These are phyloP conservation scores for Phragmites australis DNA, from an alignment of 176 grass and related monocot species.

Conservation along the genomic window DNA sequence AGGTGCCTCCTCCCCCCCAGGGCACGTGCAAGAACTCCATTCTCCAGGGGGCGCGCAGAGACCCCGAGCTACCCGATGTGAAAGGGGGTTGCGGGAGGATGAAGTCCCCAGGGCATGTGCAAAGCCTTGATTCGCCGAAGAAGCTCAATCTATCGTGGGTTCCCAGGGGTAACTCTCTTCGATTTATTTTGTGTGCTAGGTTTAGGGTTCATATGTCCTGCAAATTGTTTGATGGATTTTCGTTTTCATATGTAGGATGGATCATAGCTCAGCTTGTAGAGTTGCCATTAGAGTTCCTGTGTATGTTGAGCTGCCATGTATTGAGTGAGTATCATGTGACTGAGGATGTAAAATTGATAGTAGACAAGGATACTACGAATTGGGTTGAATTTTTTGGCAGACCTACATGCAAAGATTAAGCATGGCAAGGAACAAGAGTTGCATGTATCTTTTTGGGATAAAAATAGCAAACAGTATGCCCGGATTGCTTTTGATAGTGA, in stretches of 20 bases:
- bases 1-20: no score
- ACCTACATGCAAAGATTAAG: neutral
- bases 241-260: neutral
- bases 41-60: no score
- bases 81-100: no score
- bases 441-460: no score
- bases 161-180: no score
- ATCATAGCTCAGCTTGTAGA: neutral
- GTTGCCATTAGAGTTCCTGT: neutral
- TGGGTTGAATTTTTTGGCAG: neutral
- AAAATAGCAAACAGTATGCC: no score
- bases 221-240: neutral
- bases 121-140: no score
- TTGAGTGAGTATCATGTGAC: neutral
- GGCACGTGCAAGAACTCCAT: no score
- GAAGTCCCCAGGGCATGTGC: no score
- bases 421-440: neutral
- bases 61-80: no score
- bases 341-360: neutral
- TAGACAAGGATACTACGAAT: neutral
- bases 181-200: neutral
- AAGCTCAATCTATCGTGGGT: no score
- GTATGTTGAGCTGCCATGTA: neutral
- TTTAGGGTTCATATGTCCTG: neutral
- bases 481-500: no score